Base-by-base conservation (phyloP, 345 rosid species). In the Turritis glabra region DNA sequence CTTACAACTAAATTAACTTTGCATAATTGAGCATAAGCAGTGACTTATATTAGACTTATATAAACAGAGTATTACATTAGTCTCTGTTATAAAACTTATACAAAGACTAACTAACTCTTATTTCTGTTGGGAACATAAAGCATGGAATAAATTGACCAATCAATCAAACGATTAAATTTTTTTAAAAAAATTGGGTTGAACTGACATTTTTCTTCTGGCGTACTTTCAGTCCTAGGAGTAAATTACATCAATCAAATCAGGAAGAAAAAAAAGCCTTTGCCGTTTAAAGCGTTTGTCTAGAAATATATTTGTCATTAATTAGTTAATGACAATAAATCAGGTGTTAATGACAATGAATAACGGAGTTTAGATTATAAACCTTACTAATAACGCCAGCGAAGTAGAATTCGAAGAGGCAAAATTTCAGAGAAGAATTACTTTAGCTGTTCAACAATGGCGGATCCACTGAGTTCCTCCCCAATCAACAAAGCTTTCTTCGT, bases 361-460 rank as follows among this genome's bases (percentile, higher is more conserved):
- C 1, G 5, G 41, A 56, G 61, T 12, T 57, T 5, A 0, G 23
- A 56, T 56, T n/a, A 14, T 29, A 41, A 26, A 7, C 26, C 9
- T 19, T 23, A 43, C n/a, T 15, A 1, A 1, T 47, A 51, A 50
- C 43, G 23, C 19, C n/a, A 4, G 8, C 4, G 8, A 37, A 37
- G 23, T 9, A 61, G 8, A 26, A 26, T 19, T 25, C 8, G 10
- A 29, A 50, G 17, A 35, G 27, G 7, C 30, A 51, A 50, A 30
- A 2, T 25, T 60, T 27, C 13, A 51, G 40, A 61, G 7, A 27
- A 48, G 12, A 55, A 12, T 18, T 65, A 27, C 0, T 13, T 1
- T 4, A n/a, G 51, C 6, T 64, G 27, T 17, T 46, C 72, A 47
- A 18, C 68, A 58, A 75, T 67, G 67, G 61, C 18, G 62, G 79